These are phyloP conservation scores for Colletotrichum sp. DNA, from an alignment of 2,329 filamentous ascomycete species.

Conservation along the genomic window DNA sequence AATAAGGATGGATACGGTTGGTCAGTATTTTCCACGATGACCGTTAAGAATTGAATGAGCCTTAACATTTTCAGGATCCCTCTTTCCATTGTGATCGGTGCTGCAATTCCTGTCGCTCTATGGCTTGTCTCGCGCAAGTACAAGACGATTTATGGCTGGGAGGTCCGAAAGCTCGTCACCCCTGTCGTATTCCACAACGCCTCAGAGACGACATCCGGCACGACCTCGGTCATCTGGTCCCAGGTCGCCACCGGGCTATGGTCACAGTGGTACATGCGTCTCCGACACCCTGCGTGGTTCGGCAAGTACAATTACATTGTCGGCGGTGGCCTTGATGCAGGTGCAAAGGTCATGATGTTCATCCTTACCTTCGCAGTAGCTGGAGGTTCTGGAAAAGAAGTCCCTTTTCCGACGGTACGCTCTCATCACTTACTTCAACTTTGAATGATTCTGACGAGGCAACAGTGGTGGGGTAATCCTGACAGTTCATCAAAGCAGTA, in stretches of 20 bases:
- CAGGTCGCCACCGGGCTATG: conserved; percentile 37
- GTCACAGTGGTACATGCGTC: conserved; percentile 31
- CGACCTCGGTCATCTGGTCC: conserved; percentile 18
- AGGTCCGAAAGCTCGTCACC: conserved; percentile 10
- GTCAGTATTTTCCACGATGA: neutral
- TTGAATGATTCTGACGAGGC: neutral
- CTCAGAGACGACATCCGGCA: conserved; percentile 17
- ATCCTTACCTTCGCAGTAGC: conserved; percentile 25
- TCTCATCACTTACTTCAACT: neutral
- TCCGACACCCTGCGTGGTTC: conserved; percentile 27
- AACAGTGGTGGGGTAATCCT: conserved; percentile 11
- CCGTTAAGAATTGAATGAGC: conserved; percentile 12
- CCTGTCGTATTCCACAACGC: conserved; percentile 21
- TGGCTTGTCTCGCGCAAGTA: conserved; percentile 12
- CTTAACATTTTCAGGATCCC: conserved; percentile 39
- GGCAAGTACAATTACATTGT: conserved; percentile 30
- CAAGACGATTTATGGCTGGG: conserved; percentile 19
- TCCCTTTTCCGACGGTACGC: conserved; percentile 22
- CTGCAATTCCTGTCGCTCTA: neutral
- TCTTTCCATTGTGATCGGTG: conserved; percentile 42
- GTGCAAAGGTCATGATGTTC: conserved; percentile 27
- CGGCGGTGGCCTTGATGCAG: conserved; percentile 24
- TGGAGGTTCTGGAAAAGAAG: conserved; percentile 21
- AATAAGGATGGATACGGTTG: conserved; percentile 10
- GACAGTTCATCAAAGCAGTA: conserved; percentile 12